Evolutionary conservation across 2,329 filamentous ascomycete species (phyloP).

Genomic region (Colletotrichum plurivorum): DNA sequence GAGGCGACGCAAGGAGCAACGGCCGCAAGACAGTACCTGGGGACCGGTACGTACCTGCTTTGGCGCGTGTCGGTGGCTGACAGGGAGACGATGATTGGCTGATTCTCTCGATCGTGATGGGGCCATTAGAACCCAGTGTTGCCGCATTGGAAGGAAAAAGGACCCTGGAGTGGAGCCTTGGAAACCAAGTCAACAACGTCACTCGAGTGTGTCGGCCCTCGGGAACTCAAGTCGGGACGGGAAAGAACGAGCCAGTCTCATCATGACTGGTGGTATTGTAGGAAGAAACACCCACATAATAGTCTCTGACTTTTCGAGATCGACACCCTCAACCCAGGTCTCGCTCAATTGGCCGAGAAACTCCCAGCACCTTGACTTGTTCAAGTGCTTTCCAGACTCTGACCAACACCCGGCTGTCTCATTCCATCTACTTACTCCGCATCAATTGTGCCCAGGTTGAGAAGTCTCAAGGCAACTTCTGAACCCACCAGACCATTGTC

Average conservation of each 20-base stretch:
- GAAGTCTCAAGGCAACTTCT: neutral
- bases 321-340: neutral
- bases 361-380: neutral
- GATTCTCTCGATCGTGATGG: slow-evolving; percentile 29
- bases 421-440: neutral
- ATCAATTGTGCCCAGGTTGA: neutral
- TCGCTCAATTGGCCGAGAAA: neutral
- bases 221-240: slow-evolving; percentile 21
- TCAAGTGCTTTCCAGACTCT: neutral
- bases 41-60: slow-evolving; percentile 26
- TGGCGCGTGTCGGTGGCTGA: neutral
- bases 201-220: slow-evolving; percentile 28
- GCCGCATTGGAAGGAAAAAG: slow-evolving; percentile 34
- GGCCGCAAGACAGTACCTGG: slow-evolving; percentile 29
- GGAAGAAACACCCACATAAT: slow-evolving; percentile 11
- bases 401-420: neutral
- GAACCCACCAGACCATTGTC: neutral
- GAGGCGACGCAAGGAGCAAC: slow-evolving; percentile 30
- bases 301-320: neutral
- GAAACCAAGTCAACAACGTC: slow-evolving; percentile 41
- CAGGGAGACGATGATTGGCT: slow-evolving; percentile 18
- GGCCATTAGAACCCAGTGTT: slow-evolving; percentile 21
- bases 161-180: slow-evolving; percentile 36
- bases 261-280: slow-evolving; percentile 10
- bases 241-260: slow-evolving; percentile 5